Conservation (phyloP, 1,284 basidiomycete species). For the Golubevia sp. region DNA sequence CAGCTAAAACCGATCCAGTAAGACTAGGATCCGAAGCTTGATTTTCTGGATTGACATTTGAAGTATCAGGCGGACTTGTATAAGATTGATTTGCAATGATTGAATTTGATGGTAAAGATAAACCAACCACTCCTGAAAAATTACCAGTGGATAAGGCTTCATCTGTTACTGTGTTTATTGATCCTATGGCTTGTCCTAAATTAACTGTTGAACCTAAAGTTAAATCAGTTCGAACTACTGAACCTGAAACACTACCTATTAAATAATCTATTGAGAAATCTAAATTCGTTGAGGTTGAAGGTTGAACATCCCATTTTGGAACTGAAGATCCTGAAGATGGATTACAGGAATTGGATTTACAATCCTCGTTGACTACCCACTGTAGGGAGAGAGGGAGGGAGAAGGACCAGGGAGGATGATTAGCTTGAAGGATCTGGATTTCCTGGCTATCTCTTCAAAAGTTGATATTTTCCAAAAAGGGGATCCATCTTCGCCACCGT, state of each 20-base stretch:
- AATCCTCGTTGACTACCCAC: constrained; percentile 40
- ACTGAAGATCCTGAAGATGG: constrained; percentile 21
- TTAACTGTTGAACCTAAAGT: constrained; percentile 21
- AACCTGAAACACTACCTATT: constrained; percentile 29
- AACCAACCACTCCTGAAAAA: constrained; percentile 39
- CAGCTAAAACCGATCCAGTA: constrained; percentile 37
- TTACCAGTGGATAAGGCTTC: constrained; percentile 38
- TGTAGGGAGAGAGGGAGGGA: not conserved
- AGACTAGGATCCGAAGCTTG: constrained; percentile 14
- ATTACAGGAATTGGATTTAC: constrained; percentile 25
- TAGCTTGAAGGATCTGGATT: too few relatives aligned
- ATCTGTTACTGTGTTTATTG: constrained; percentile 23
- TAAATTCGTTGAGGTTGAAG: constrained; percentile 19
- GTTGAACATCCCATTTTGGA: constrained; percentile 2
- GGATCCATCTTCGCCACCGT: too few relatives aligned
- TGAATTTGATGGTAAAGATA: constrained; percentile 41
- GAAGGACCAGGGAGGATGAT: too few relatives aligned
- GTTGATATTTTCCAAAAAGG: too few relatives aligned
- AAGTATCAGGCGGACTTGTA: constrained; percentile 15
- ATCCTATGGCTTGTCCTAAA: constrained; percentile 29
- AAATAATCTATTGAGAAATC: constrained; percentile 38
- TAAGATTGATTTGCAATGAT: constrained; percentile 33
- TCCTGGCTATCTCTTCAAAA: too few relatives aligned
- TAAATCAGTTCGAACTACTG: constrained; percentile 30
- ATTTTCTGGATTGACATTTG: constrained; percentile 20